These are phyloP conservation scores for Serendipita sp. DNA, from an alignment of 768 basidiomycete genomes.

Conservation along the genomic window DNA sequence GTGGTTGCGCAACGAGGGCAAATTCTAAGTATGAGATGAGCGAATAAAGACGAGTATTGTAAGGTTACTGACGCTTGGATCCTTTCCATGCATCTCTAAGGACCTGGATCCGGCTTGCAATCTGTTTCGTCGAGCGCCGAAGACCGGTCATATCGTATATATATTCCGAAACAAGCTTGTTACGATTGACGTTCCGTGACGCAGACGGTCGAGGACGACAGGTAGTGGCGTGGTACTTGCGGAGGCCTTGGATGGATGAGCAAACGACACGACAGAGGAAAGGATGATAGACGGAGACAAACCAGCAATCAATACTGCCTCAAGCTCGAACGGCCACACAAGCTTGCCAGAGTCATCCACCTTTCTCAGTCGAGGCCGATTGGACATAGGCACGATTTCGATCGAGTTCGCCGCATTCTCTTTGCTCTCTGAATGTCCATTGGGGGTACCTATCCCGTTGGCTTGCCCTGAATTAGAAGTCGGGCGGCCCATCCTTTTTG, in stretches of 20 bases:
- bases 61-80: neutral
- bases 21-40: neutral
- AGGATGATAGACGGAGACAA: neutral
- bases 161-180: slow-evolving; percentile 4
- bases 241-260: neutral
- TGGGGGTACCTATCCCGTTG: neutral
- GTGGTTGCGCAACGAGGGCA: slow-evolving; percentile 4
- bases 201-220: slow-evolving; percentile 3
- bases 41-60: neutral
- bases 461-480: neutral
- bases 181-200: neutral
- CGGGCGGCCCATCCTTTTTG: neutral
- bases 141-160: neutral
- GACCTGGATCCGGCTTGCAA: slow-evolving; percentile 4
- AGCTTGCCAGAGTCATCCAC: neutral
- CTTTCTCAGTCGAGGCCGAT: neutral
- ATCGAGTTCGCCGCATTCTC: neutral
- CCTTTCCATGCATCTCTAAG: neutral
- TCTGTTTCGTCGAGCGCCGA: neutral
- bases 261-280: neutral
- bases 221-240: neutral
- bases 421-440: neutral
- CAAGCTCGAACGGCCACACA: slow-evolving; percentile 1
- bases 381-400: neutral
- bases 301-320: slow-evolving; percentile 4